A percentile compares a stretch with the other conserved stretches of the same genome.
Conservation (phyloP, 2,329 filamentous ascomycete species). For the Paracorniculantispora psalliotae region DNA sequence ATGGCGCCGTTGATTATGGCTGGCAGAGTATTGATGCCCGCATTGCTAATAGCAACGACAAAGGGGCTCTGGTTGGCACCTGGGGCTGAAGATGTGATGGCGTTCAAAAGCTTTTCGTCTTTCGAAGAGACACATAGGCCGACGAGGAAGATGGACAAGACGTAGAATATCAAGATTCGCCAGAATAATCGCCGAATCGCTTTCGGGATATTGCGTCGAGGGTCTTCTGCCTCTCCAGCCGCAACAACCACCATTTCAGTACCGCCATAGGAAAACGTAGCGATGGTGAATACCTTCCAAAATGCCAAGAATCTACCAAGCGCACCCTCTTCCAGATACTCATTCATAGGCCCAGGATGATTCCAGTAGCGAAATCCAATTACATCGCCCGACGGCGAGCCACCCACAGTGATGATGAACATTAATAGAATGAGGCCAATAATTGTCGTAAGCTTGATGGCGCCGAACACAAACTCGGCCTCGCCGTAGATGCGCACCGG, state of each 20-base stretch:
- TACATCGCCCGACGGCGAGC: background rate
- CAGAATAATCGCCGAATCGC: constrained; percentile 30
- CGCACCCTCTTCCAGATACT: background rate
- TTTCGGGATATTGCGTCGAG: constrained; percentile 31
- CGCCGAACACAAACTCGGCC: background rate
- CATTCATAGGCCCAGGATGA: background rate
- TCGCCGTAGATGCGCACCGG: constrained; percentile 5
- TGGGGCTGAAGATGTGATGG: constrained; percentile 32
- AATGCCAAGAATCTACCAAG: background rate
- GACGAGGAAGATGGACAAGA: constrained; percentile 33
- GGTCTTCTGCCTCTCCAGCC: constrained; percentile 32
- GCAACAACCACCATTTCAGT: constrained; percentile 35
- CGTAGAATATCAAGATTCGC: constrained; percentile 33
- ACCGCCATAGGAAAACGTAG: constrained; percentile 35
- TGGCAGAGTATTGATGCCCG: constrained; percentile 55
- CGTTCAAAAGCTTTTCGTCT: constrained; percentile 29
- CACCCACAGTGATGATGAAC: background rate
- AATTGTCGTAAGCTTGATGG: background rate
- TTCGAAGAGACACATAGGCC: constrained; percentile 33
- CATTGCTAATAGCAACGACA: constrained; percentile 59
- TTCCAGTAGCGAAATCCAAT: constrained; percentile 3
- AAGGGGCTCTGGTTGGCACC: constrained; percentile 47
- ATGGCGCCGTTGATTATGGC: constrained; percentile 56
- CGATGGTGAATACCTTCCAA: background rate
- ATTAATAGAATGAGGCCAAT: background rate